Conservation (phyloP, 192 early-diverging fungal species). For the Polychytrium aggregatum region DNA sequence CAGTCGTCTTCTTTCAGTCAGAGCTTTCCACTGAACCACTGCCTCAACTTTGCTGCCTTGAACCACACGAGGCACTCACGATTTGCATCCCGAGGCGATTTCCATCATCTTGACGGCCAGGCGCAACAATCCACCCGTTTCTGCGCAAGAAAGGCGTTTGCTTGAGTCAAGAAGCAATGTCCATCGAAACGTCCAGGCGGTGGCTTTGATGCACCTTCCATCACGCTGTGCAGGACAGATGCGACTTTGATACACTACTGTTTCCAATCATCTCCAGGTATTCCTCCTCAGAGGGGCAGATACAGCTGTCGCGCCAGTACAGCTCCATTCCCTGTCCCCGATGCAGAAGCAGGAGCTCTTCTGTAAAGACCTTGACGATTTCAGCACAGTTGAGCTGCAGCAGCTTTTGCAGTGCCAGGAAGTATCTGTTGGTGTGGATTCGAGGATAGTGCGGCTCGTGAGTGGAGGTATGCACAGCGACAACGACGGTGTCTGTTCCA, state of each 20-base stretch:
- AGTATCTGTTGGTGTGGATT: slow-evolving; percentile 34
- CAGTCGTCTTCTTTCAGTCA: not conserved
- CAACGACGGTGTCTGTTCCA: no score
- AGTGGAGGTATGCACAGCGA: no score
- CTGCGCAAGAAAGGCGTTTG: slow-evolving; percentile 23
- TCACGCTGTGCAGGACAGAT: not conserved
- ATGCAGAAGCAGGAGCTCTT: slow-evolving; percentile 85
- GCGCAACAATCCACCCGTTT: slow-evolving; percentile 93
- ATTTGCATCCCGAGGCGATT: slow-evolving; percentile 11
- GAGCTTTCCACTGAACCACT: no score
- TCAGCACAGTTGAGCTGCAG: slow-evolving; percentile 49
- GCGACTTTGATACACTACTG: no score
- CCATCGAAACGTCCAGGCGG: not conserved
- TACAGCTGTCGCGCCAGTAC: slow-evolving; percentile 84
- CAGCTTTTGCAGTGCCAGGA: slow-evolving; percentile 75
- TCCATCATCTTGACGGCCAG: slow-evolving; percentile 94
- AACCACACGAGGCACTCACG: slow-evolving; percentile 2
- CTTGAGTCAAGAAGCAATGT: not conserved
- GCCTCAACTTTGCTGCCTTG: no score
- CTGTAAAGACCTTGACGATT: slow-evolving; percentile 77
- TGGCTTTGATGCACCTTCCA: not conserved
- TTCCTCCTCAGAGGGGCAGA: slow-evolving; percentile 84
- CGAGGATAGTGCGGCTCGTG: not conserved
- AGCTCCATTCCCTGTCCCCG: slow-evolving; percentile 97
- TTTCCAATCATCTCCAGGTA: slow-evolving; percentile 93